phyloP scores from a whole-genome alignment of 805 yeast species.

The Myxozyma monticola region DNA sequence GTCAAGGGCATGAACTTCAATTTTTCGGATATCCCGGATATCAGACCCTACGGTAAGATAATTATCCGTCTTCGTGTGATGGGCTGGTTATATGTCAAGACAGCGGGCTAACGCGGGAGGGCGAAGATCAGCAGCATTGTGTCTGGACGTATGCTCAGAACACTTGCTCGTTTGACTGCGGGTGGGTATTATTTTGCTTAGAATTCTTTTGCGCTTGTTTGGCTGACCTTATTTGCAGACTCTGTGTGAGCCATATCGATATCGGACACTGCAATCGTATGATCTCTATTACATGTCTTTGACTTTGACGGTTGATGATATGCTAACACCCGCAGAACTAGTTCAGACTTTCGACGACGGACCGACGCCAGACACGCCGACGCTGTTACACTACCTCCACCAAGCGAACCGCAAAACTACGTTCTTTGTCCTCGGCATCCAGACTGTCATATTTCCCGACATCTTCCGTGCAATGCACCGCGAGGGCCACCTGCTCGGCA shows the following conservation, averaged over 20 bases:
- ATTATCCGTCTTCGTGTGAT: not conserved
- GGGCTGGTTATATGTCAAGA: not conserved
- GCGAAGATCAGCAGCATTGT: slow-evolving; percentile 21
- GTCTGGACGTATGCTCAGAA: not conserved
- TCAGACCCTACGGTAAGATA: slow-evolving; percentile 11
- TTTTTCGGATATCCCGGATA: slow-evolving; percentile 15
- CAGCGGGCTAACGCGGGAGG: not conserved
- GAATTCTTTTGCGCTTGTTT: not conserved
- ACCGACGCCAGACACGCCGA: slow-evolving; percentile 71
- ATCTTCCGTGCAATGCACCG: slow-evolving; percentile 57
- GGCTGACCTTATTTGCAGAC: not conserved
- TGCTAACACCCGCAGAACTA: slow-evolving; percentile 40
- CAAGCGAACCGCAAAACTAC: slow-evolving; percentile 53
- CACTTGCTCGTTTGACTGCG: slow-evolving; percentile 26
- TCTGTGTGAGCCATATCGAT: slow-evolving; percentile 22
- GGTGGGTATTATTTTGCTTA: not conserved
- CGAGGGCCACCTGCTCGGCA: slow-evolving; percentile 76
- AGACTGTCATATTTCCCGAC: slow-evolving; percentile 75
- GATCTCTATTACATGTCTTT: not conserved
- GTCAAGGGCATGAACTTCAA: slow-evolving; percentile 17
- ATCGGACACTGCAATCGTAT: slow-evolving; percentile 19
- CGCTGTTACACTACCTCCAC: slow-evolving; percentile 54
- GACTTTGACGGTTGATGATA: too few species aligned
- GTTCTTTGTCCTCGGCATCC: slow-evolving; percentile 82
- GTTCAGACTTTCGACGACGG: slow-evolving; percentile 96